These are phyloP conservation scores for Aspergillus thermomutatus DNA, from an alignment of 2,329 filamentous ascomycete genomes.

Conservation along the genomic window DNA sequence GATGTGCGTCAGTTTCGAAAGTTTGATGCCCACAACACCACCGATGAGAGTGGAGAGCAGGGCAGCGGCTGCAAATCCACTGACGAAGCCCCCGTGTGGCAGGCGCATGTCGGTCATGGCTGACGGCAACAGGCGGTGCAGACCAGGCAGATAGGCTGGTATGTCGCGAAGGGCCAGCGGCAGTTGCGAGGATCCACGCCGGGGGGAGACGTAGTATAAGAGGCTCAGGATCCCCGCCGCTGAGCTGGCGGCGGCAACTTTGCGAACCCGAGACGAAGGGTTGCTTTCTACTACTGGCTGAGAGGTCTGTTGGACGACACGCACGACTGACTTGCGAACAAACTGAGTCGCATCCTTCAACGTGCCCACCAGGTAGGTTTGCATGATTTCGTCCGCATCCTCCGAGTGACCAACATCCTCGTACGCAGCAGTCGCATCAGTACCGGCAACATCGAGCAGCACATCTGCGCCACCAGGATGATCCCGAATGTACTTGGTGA, in stretches of 20 bases:
- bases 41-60: constrained; percentile 8
- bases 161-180: neutral
- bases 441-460: constrained; percentile 39
- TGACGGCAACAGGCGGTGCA: neutral
- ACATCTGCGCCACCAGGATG: constrained; percentile 51
- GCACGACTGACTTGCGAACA: constrained; percentile 14
- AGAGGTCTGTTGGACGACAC: constrained; percentile 13
- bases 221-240: neutral
- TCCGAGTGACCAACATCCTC: constrained; percentile 46
- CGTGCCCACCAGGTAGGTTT: constrained; percentile 33
- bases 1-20: constrained; percentile 18
- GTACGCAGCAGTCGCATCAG: constrained; percentile 42
- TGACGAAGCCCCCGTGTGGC: constrained; percentile 13
- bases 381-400: constrained; percentile 42
- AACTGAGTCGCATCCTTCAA: constrained; percentile 25
- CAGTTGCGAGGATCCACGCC: neutral
- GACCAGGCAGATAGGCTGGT: neutral
- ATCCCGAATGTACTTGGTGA: constrained; percentile 56
- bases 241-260: constrained; percentile 1
- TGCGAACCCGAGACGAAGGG: neutral
- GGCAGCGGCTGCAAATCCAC: constrained; percentile 20
- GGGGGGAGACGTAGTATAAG: neutral
- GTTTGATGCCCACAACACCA: constrained; percentile 5
- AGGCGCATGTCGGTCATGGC: neutral
- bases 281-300: neutral